These are phyloP conservation scores for Xylariaceae sp. DNA, from an alignment of 2,329 filamentous ascomycete genomes.

Conservation along the genomic window DNA sequence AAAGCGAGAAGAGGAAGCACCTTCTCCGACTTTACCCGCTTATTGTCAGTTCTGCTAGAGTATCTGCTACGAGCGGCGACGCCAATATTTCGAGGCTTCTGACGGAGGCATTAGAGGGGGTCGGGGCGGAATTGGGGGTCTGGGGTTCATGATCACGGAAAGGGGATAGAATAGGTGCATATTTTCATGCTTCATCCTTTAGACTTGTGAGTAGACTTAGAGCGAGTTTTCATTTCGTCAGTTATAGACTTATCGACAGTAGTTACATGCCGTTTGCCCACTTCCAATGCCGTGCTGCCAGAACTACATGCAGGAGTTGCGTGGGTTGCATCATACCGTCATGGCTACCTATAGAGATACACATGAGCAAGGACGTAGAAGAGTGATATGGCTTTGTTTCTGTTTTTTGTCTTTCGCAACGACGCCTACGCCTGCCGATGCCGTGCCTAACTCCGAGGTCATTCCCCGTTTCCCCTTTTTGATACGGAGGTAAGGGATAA, in stretches of 20 bases:
- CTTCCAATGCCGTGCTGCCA: neutral
- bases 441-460: neutral
- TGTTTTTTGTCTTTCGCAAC: neutral
- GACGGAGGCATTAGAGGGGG: slow-evolving; percentile 56
- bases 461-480: neutral
- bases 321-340: slow-evolving; percentile 1
- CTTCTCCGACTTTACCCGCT: slow-evolving; percentile 77
- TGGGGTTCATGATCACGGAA: slow-evolving; percentile 14
- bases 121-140: slow-evolving; percentile 55
- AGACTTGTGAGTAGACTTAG: too few species aligned
- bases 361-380: neutral
- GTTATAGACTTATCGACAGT: neutral
- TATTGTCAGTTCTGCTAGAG: slow-evolving; percentile 58
- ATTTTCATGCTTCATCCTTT: neutral
- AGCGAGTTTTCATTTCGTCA: too few species aligned
- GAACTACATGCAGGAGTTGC: slow-evolving; percentile 4
- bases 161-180: too few species aligned
- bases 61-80: slow-evolving; percentile 56
- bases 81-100: slow-evolving; percentile 55
- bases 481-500: neutral
- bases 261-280: neutral
- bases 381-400: neutral
- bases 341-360: slow-evolving; percentile 21
- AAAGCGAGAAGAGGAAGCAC: slow-evolving; percentile 64
- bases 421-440: neutral